A percentile compares a stretch with the other conserved stretches of the same genome.
Conservation (phyloP, 23 red algal species). For the Gracilaria gracilis region DNA sequence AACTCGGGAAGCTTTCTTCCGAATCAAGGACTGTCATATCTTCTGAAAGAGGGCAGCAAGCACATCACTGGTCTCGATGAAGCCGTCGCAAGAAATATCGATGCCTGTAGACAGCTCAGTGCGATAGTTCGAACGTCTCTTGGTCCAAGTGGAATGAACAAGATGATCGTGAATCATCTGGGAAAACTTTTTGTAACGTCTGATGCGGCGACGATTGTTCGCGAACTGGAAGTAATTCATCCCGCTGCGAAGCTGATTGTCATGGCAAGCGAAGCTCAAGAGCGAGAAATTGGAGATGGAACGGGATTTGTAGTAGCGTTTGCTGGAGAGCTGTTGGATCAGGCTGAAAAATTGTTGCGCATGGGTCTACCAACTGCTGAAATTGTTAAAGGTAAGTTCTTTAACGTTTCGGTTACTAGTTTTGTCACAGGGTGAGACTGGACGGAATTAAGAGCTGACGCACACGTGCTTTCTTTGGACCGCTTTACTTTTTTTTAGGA, state of each 20-base stretch:
- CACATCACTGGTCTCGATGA: conserved; percentile 92
- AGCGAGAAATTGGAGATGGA: conserved; percentile 93
- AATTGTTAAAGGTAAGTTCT: conserved; percentile 85
- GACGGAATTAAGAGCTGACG: neutral
- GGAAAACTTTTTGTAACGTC: conserved; percentile 97
- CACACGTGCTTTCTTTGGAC: neutral
- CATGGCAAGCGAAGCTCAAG: conserved; percentile 93
- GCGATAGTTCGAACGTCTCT: conserved; percentile 86
- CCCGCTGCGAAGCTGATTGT: conserved; percentile 97
- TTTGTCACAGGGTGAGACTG: neutral
- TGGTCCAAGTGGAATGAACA: conserved; percentile 95
- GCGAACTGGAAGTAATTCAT: conserved; percentile 98
- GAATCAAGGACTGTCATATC: conserved; percentile 63
- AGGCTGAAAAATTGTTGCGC: conserved; percentile 86
- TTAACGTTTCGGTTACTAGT: neutral
- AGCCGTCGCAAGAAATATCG: conserved; percentile 95
- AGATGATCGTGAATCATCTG: conserved; percentile 93
- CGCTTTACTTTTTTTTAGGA: conserved; percentile 13
- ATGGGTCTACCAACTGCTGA: conserved; percentile 93
- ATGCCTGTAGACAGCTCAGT: conserved; percentile 94
- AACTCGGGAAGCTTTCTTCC: conserved; percentile 63
- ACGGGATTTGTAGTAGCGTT: conserved; percentile 94
- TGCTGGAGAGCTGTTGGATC: conserved; percentile 87
- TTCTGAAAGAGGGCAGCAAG: conserved; percentile 89
- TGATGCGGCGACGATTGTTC: conserved; percentile 97